Conservation (phyloP, 2,329 filamentous ascomycete genomes). For the Xylaria sp. region DNA sequence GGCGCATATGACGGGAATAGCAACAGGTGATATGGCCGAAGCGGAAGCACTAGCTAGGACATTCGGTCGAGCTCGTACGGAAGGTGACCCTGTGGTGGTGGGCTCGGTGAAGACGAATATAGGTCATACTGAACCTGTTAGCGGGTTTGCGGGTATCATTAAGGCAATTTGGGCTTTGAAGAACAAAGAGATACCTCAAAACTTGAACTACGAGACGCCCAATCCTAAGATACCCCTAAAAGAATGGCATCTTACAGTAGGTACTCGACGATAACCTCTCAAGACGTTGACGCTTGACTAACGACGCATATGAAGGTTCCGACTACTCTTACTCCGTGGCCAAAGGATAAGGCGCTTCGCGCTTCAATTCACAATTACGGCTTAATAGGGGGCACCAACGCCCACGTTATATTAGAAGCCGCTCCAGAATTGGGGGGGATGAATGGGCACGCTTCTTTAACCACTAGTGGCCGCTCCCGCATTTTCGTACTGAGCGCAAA, state of each 20-base stretch:
- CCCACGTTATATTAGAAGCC: conserved; percentile 47
- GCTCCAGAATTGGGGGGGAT: not conserved
- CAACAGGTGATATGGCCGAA: conserved; percentile 46
- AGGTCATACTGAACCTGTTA: conserved; percentile 48
- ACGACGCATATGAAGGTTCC: conserved; percentile 12
- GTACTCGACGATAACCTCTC: not conserved
- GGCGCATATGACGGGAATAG: conserved; percentile 46
- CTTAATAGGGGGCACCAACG: conserved; percentile 52
- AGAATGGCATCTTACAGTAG: conserved; percentile 21
- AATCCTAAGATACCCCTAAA: conserved; percentile 32
- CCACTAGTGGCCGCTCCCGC: not conserved
- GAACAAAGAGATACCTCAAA: conserved; percentile 44
- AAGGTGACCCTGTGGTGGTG: conserved; percentile 28
- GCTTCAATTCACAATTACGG: conserved; percentile 53
- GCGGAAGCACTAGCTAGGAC: conserved; percentile 30
- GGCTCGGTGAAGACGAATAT: conserved; percentile 49
- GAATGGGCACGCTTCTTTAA: not conserved
- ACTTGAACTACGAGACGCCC: conserved; percentile 34
- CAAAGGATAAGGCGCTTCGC: conserved; percentile 28
- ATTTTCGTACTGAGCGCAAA: conserved; percentile 30
- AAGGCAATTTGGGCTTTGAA: conserved; percentile 46
- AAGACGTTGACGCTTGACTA: not conserved
- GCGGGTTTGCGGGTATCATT: conserved; percentile 46
- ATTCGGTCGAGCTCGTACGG: conserved; percentile 11
- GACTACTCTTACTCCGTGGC: conserved; percentile 22